Evolutionary conservation across 2,329 filamentous ascomycete species (phyloP), one percentile per base, ranked within the genome.

Genomic region (Aureobasidium sp.): DNA sequence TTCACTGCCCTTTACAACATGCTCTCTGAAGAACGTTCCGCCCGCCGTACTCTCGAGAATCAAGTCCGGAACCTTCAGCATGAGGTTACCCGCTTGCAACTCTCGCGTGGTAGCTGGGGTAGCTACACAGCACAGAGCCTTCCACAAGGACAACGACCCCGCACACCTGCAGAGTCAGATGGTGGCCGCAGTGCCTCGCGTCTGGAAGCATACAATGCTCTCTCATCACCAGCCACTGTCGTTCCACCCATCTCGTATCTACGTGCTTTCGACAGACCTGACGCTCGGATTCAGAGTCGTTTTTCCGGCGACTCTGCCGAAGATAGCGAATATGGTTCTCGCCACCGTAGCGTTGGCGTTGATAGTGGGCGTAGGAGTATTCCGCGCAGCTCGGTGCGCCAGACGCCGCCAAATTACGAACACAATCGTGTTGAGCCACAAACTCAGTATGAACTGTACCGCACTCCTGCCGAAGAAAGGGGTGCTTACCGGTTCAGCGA

Each of bases 1-100:
- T 72, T 73, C 66, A 68, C 68, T 29, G 70, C 72, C 1, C 68
- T 75, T 6, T 75, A 74, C 64, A 70, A 72, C 51, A 72, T 73
- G 69, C 69, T 75, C n/a, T 65, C 71, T 39, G 70, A 73, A 63
- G 73, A 75, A 62, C 69, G 73, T n/a, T 68, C 68, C 8, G 72
- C 72, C 2, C 70, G 73, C 9, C 68, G 70, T n/a, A 68, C 67
- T 20, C 67, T 75, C 22, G 72, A 75, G 53, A 67, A 49, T 11
- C 69, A 66, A 25, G 55, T 64, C 20, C 61, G 56, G 3, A 59
- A 29, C 15, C 36, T 66, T 15, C 64, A 66, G 51, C 60, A 64
- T 25, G 63, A 73, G 51, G 66, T 74, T 44, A 64, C 61, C 5
- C 52, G 52, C 14, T 12, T 62, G 42, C 44, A 57, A 34, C 59